phyloP scores from a whole-genome alignment of 768 basidiomycete genomes.

The Phylloporus scabripes region DNA sequence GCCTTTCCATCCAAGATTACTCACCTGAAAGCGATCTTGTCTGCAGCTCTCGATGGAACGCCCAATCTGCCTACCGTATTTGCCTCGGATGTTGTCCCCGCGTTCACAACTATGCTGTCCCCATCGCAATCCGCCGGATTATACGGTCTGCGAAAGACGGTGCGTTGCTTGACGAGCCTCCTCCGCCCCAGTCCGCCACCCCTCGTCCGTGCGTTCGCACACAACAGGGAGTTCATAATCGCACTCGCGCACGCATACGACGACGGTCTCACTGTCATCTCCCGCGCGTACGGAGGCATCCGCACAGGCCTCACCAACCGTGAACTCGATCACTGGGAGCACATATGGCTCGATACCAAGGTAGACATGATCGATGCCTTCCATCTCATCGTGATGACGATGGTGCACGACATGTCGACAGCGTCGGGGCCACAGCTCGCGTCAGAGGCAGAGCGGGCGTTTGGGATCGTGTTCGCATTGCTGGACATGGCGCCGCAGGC shows the following conservation, averaged over 20 bases:
- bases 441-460: conserved; percentile 45
- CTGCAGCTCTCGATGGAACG: conserved; percentile 33
- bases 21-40: conserved; percentile 42
- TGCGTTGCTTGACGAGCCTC: conserved; percentile 51
- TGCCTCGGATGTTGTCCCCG: conserved; percentile 47
- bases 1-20: conserved; percentile 45
- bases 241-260: conserved; percentile 59
- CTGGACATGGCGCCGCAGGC: conserved; percentile 38
- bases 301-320: conserved; percentile 24
- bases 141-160: conserved; percentile 59
- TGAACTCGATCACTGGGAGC: conserved; percentile 60
- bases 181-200: conserved; percentile 46
- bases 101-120: conserved; percentile 47
- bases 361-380: conserved; percentile 65
- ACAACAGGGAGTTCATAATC: conserved; percentile 46
- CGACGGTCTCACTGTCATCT: conserved; percentile 47
- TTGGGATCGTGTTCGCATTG: conserved; percentile 56
- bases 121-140: conserved; percentile 44
- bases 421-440: conserved; percentile 41
- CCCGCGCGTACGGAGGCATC: conserved; percentile 57
- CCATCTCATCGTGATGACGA: conserved; percentile 49
- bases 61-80: conserved; percentile 32
- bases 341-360: conserved; percentile 68
- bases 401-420: conserved; percentile 45
- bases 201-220: conserved; percentile 48